A percentile compares a stretch with the other conserved stretches of the same genome.
Conservation (phyloP, 371 early-diverging fungal genomes). For the Apophysomyces trapeziformis region DNA sequence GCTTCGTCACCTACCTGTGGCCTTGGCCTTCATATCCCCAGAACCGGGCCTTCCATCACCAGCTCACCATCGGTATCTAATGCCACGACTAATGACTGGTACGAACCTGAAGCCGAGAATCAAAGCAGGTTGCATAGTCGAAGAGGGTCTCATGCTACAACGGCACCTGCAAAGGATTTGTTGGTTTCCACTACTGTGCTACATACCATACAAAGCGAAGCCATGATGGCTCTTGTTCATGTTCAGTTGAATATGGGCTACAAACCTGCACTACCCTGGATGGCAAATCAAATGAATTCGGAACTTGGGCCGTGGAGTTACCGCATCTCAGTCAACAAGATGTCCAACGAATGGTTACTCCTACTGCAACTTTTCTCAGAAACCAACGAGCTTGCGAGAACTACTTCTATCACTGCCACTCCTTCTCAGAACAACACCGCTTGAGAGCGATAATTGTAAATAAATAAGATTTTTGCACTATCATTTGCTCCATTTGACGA, state of each 20-base stretch:
- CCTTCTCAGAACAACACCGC: neutral
- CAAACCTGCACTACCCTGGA: constrained; percentile 42
- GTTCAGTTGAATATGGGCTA: constrained; percentile 38
- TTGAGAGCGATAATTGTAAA: neutral
- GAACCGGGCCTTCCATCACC: constrained; percentile 20
- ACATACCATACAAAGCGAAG: constrained; percentile 36
- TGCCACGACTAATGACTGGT: constrained; percentile 14
- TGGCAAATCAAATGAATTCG: constrained; percentile 23
- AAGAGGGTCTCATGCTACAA: constrained; percentile 9
- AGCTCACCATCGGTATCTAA: constrained; percentile 23
- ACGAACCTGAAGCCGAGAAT: constrained; percentile 2
- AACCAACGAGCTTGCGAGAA: neutral
- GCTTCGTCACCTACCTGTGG: constrained; percentile 25
- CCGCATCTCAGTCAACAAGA: constrained; percentile 26
- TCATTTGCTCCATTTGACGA: neutral
- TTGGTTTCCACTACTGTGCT: constrained; percentile 20
- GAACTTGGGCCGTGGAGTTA: constrained; percentile 37
- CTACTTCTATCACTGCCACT: neutral
- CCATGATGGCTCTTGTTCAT: constrained; percentile 34
- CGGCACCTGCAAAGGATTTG: neutral
- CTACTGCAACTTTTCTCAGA: constrained; percentile 32
- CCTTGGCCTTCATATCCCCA: constrained; percentile 35
- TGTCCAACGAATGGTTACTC: constrained; percentile 39
- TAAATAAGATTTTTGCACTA: neutral
- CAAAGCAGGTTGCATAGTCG: constrained; percentile 13